phyloP scores from a whole-genome alignment of 2,329 filamentous ascomycete genomes.

The Allantophomopsis cytisporea region DNA sequence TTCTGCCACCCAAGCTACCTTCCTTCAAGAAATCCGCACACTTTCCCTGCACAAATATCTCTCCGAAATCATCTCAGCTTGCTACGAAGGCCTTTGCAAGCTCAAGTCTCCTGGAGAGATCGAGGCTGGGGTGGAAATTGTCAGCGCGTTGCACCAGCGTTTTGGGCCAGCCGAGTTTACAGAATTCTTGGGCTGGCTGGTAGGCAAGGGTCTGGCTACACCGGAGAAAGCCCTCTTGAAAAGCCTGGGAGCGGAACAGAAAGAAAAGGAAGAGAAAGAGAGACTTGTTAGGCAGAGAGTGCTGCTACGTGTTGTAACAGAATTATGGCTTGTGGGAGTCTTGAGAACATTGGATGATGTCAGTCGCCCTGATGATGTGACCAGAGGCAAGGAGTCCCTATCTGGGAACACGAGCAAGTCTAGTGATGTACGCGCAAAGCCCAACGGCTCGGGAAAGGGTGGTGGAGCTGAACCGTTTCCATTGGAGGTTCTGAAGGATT shows the following conservation, averaged over 20 bases:
- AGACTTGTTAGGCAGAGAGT: slow-evolving; percentile 75
- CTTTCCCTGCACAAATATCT: slow-evolving; percentile 93
- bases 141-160: slow-evolving; percentile 88
- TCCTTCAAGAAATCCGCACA: slow-evolving; percentile 79
- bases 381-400: slow-evolving; percentile 30
- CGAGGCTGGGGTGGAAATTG: slow-evolving; percentile 80
- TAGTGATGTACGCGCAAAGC: slow-evolving; percentile 41
- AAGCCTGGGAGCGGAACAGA: slow-evolving; percentile 62
- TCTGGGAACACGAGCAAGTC: slow-evolving; percentile 41
- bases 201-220: slow-evolving; percentile 81
- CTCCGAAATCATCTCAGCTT: slow-evolving; percentile 91
- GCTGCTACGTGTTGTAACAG: slow-evolving; percentile 79
- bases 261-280: slow-evolving; percentile 93
- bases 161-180: slow-evolving; percentile 89
- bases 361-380: slow-evolving; percentile 46
- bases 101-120: slow-evolving; percentile 88
- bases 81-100: slow-evolving; percentile 85
- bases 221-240: slow-evolving; percentile 80
- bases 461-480: slow-evolving; percentile 82
- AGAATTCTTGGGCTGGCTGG: slow-evolving; percentile 79
- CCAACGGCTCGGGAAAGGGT: slow-evolving; percentile 39
- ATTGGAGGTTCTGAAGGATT: slow-evolving; percentile 91
- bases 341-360: slow-evolving; percentile 66
- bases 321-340: slow-evolving; percentile 88
- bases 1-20: slow-evolving; percentile 64